phyloP scores from a whole-genome alignment of 2,329 filamentous ascomycete genomes.

The Didymella pomorum region DNA sequence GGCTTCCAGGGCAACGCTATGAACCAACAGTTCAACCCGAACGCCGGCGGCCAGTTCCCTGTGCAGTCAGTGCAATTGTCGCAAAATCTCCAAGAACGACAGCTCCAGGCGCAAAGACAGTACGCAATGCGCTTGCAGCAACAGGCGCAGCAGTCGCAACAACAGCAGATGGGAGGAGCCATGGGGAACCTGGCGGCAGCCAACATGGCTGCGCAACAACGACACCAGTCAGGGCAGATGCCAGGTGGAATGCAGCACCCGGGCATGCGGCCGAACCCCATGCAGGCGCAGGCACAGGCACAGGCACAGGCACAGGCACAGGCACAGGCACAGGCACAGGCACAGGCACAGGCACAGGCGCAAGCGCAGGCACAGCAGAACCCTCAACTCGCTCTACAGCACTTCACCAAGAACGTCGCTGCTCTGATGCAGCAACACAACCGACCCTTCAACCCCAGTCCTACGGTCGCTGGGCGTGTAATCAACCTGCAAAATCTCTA shows the following conservation, averaged over 20 bases:
- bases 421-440: slow-evolving; percentile 79
- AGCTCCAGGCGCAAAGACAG: slow-evolving; percentile 75
- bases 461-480: slow-evolving; percentile 74
- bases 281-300: slow-evolving; percentile 33
- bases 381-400: slow-evolving; percentile 38
- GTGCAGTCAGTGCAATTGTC: slow-evolving; percentile 57
- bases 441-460: slow-evolving; percentile 76
- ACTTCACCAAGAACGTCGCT: slow-evolving; percentile 72
- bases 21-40: slow-evolving; percentile 52
- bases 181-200: slow-evolving; percentile 52
- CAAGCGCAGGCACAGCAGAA: slow-evolving; percentile 27
- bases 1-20: slow-evolving; percentile 47
- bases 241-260: slow-evolving; percentile 45
- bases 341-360: slow-evolving; percentile 29
- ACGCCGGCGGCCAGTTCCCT: slow-evolving; percentile 55
- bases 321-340: slow-evolving; percentile 28
- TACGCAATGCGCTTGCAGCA: slow-evolving; percentile 85
- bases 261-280: slow-evolving; percentile 45
- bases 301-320: slow-evolving; percentile 26
- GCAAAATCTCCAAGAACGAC: slow-evolving; percentile 58
- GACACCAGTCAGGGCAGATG: slow-evolving; percentile 52
- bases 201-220: slow-evolving; percentile 51
- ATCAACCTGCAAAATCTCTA: slow-evolving; percentile 82
- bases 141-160: slow-evolving; percentile 67
- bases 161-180: slow-evolving; percentile 55